Base-by-base conservation (phyloP, 495 filamentous ascomycete species). In the Beverwykella pulmonaria region DNA sequence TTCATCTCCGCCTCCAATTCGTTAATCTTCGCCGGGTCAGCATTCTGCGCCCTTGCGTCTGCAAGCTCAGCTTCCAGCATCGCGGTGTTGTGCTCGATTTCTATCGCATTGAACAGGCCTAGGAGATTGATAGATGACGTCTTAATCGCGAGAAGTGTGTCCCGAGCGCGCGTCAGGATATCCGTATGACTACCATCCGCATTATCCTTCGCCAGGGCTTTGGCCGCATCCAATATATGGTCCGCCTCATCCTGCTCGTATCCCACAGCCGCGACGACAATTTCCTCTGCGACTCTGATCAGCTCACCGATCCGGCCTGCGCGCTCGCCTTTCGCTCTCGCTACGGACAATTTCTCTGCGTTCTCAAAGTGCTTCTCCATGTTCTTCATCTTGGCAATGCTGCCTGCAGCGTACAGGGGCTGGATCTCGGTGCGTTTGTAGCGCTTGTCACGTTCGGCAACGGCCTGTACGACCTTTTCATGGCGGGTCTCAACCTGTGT, bases 311-410 rank as follows among this genome's bases (percentile, higher is more conserved):
- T 70, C 19, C 77, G 63, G 25, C 70, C 34, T 29, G 58, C 59
- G 10, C 56, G 32, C 6, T 78, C 71, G 15, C 32, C 19, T 14
- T 48, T 53, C 10, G 71, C 69, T 9, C 61, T 19, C 0, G 65
- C 1, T 5, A 55, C 62, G 10, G 71, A 65, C 48, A 27, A 17
- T 59, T 73, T 73, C 65, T 79, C 77, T 9, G 73, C 75, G 55
- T 73, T 65, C n/a, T 79, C 77, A 48, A 79, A 79, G 47, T 77
- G 72, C 59, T 73, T 74, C 63, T 78, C 76, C 61, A 78, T 72
- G 9, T 56, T 71, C 70, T 76, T 78, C 75, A 79, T 78, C 56
- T 77, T 75, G 17, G 53, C 48, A 25, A 78, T 74, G 52, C 78
- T 72, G 32, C 74, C 72, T 19, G 60, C 67, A 0, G 59, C 70